Evolutionary conservation across 2,329 filamentous ascomycete species (phyloP), one percentile per base, ranked within the genome.

Genomic region (Penicillium sp.): DNA sequence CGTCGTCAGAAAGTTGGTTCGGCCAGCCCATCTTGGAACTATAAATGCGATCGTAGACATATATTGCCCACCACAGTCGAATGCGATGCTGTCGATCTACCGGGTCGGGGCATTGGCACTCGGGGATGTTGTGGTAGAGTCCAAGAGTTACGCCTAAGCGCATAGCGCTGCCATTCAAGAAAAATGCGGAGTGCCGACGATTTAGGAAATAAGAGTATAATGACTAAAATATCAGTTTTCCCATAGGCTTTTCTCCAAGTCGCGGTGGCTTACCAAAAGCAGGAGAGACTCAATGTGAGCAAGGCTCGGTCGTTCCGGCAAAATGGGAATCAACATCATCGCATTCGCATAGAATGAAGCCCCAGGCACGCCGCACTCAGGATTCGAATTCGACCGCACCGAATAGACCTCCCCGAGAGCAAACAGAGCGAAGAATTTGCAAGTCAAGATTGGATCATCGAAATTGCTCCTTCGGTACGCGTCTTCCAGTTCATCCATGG

Each of bases 1-100:
- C 79, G 9, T 77, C 71, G 33, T 82, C 79, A 6, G 72, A 70
- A 3, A 82, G 75, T n/a, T 77, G 76, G 0, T 77, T 68, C 0
- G 80, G 78, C 45, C 80, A 77, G 0, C 80, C 78, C 0, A 78
- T 67, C 47, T 80, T 78, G 0, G 77, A 76, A 1, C 77, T 75
- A 67, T 73, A 80, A 65, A 81, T 75, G 1, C 79, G 72, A 43
- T 72, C 70, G 25, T 68, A 67, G 8, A 70, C 62, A 39, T 72
- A 73, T 1, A 72, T 67, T 8, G 67, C 60, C 71, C 71, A 72
- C 70, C 71, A 72, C 10, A 72, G 58, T 1, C 70, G 64, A 21
- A 69, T 62, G 1, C 69, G 65, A 29, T 72, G 67, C 48, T 72
- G 58, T 14, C 67, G 61, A 4, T 79, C 79, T 4, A 68, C 68